These are phyloP conservation scores for Colletotrichum godetiae DNA, from an alignment of 2,329 filamentous ascomycete species.

Conservation along the genomic window DNA sequence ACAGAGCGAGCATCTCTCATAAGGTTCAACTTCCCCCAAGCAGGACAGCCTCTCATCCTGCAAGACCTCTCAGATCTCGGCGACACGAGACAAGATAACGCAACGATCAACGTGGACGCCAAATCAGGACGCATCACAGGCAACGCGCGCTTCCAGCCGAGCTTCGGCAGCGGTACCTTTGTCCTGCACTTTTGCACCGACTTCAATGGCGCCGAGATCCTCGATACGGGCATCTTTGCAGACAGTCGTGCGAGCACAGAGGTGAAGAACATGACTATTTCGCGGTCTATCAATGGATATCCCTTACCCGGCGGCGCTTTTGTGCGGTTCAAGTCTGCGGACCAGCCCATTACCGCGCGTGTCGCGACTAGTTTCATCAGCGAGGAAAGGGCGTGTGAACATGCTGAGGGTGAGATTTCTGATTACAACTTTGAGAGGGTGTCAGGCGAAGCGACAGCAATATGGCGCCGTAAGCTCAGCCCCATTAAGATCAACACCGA, in stretches of 20 bases:
- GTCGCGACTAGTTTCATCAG: constrained; percentile 79
- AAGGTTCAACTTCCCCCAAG: constrained; percentile 69
- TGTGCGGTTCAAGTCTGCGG: constrained; percentile 63
- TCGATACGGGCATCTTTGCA: constrained; percentile 71
- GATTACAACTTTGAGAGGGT: constrained; percentile 71
- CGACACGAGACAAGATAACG: constrained; percentile 69
- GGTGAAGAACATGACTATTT: constrained; percentile 60
- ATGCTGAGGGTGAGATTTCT: constrained; percentile 77
- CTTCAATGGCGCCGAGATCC: constrained; percentile 68
- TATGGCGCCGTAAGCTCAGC: constrained; percentile 72
- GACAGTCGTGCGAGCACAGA: constrained; percentile 64
- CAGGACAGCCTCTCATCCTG: constrained; percentile 67
- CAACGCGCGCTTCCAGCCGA: constrained; percentile 70
- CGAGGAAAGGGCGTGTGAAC: constrained; percentile 72
- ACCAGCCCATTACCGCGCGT: constrained; percentile 68
- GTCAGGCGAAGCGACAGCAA: constrained; percentile 61
- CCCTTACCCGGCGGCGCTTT: constrained; percentile 72
- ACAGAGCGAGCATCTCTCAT: constrained; percentile 75
- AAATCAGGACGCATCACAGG: constrained; percentile 71
- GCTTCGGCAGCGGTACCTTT: constrained; percentile 73
- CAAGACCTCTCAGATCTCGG: constrained; percentile 75
- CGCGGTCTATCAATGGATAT: constrained; percentile 62
- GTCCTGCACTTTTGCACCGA: constrained; percentile 74
- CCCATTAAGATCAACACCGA: constrained; percentile 65
- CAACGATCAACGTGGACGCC: constrained; percentile 64